A percentile compares a stretch with the other conserved stretches of the same genome.
These are phyloP conservation scores for Posidonia australis DNA, from an alignment of 106 monocot genomes.

Conservation along the genomic window DNA sequence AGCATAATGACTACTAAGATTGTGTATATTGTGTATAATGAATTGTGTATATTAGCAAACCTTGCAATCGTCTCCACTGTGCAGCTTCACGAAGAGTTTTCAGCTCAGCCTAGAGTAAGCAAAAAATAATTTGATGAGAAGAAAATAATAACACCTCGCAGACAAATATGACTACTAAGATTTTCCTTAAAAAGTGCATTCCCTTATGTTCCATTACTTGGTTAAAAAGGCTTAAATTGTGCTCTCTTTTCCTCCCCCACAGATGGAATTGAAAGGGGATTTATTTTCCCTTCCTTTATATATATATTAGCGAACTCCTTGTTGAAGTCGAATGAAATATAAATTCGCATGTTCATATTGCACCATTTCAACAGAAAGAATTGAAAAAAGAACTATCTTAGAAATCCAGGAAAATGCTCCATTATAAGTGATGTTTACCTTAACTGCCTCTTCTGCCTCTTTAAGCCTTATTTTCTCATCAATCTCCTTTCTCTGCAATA, in stretches of 20 bases:
- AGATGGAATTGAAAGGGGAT: too few species aligned
- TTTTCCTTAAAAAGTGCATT: not conserved
- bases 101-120: slow-evolving; percentile 44
- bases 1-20: not conserved
- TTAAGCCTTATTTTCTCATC: slow-evolving; percentile 83
- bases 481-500: slow-evolving; percentile 51
- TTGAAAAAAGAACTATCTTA: not conserved
- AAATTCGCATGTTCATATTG: not conserved
- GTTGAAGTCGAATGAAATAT: too few species aligned
- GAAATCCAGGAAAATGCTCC: not conserved
- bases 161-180: not conserved
- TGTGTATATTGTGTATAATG: not conserved
- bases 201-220: too few species aligned
- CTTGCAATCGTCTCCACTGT: slow-evolving; percentile 86
- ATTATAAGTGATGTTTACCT: slow-evolving; percentile 28
- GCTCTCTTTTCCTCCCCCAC: too few species aligned
- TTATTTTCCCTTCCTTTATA: too few species aligned
- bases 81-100: slow-evolving; percentile 83
- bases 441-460: slow-evolving; percentile 76
- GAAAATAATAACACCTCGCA: not conserved
- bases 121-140: not conserved
- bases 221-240: too few species aligned
- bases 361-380: not conserved
- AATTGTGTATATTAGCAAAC: slow-evolving; percentile 16
- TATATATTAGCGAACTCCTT: too few species aligned